phyloP scores from a whole-genome alignment of 805 yeast genomes.

The Saturnispora galanensis region DNA sequence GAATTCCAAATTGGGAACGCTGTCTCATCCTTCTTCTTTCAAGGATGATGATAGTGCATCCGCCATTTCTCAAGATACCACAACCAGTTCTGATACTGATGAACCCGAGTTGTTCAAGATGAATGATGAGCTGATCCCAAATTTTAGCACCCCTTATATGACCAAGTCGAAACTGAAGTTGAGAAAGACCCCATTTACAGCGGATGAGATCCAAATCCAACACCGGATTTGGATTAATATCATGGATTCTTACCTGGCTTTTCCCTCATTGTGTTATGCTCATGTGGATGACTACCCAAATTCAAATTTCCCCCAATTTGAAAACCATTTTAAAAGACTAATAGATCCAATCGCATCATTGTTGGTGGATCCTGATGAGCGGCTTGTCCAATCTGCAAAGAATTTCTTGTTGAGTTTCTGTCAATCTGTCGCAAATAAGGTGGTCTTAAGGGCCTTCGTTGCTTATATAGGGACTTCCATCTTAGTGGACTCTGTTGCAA shows the following conservation, averaged over 20 bases:
- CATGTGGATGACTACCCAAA: conserved; percentile 6
- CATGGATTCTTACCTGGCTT: conserved; percentile 24
- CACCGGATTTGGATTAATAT: conserved; percentile 21
- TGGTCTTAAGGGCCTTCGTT: conserved; percentile 24
- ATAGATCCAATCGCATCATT: conserved; percentile 29
- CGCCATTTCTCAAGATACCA: conserved; percentile 2
- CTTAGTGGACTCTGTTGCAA: conserved; percentile 30
- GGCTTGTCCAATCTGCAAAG: conserved; percentile 28
- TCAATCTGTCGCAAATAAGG: conserved; percentile 24
- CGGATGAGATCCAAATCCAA: conserved; percentile 1
- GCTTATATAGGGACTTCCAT: conserved; percentile 31
- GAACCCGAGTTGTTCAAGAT: conserved; percentile 6
- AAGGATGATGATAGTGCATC: conserved; percentile 4
- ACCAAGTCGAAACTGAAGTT: conserved; percentile 2
- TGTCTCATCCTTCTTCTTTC: conserved; percentile 2
- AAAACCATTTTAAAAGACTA: conserved; percentile 14
- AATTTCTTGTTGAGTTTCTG: conserved; percentile 28
- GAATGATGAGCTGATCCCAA: neutral
- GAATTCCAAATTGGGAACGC: conserved; percentile 5
- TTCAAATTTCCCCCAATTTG: conserved; percentile 15
- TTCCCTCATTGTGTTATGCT: conserved; percentile 27
- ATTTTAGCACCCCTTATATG: neutral
- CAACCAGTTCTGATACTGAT: conserved; percentile 4
- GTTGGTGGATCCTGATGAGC: conserved; percentile 28
- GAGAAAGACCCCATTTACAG: conserved; percentile 1